Evolutionary conservation across 208 protist species (phyloP).

Genomic region (Leishmania mexicana): DNA sequence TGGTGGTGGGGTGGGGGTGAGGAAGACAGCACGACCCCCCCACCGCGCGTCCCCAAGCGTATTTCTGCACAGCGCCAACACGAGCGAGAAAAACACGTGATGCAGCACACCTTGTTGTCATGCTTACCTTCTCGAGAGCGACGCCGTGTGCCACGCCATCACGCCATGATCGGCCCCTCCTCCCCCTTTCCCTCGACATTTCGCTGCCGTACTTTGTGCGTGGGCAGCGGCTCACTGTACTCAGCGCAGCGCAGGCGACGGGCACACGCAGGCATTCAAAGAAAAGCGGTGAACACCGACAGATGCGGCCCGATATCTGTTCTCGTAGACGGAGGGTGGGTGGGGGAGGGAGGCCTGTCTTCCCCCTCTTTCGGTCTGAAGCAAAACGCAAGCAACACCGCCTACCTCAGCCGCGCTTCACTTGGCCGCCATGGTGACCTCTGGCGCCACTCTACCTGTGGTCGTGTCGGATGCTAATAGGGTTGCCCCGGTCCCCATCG

Average conservation of each 20-base stretch:
- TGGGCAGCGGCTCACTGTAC: neutral
- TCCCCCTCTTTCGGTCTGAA: neutral
- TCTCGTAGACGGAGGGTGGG: neutral
- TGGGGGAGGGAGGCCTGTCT: neutral
- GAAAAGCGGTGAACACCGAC: neutral
- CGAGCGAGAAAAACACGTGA: neutral
- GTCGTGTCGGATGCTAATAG: neutral
- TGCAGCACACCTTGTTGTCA: neutral
- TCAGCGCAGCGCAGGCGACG: neutral
- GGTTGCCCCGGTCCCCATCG: neutral
- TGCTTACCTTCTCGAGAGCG: neutral
- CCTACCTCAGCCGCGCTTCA: neutral
- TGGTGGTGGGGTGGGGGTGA: neutral
- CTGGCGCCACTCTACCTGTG: neutral
- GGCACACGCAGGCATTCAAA: neutral
- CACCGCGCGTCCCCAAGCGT: neutral
- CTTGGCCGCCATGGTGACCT: neutral
- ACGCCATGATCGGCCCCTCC: neutral
- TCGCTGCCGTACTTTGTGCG: neutral
- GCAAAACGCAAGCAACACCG: conserved; percentile 2
- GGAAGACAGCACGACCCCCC: neutral
- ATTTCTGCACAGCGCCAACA: neutral
- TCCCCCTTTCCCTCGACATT: neutral
- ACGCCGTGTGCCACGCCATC: neutral
- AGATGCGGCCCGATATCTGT: neutral